These are phyloP conservation scores for Trichoderma sp. DNA, from an alignment of 2,329 filamentous ascomycete species.

Conservation along the genomic window DNA sequence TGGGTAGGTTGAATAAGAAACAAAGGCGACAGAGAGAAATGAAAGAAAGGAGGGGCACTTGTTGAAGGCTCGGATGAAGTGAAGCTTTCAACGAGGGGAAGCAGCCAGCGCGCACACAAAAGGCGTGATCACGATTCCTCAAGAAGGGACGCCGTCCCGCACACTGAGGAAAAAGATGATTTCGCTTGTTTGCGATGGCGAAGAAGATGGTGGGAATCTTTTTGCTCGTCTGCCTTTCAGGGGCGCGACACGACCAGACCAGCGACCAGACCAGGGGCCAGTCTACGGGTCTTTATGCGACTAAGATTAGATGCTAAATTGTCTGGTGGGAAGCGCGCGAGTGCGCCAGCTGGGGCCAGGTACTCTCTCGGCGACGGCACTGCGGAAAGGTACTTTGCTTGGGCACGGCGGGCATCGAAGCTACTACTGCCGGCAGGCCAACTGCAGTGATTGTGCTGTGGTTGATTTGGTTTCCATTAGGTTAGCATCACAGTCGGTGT, in stretches of 20 bases:
- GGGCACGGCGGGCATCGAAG: not conserved
- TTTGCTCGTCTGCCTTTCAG: slow-evolving; percentile 11
- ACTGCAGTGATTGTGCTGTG: not conserved
- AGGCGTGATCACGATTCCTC: slow-evolving; percentile 13
- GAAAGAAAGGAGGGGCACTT: slow-evolving; percentile 17
- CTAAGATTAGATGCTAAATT: slow-evolving; percentile 20
- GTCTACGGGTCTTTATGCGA: slow-evolving; percentile 18
- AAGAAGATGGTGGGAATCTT: slow-evolving; percentile 16
- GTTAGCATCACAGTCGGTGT: not conserved
- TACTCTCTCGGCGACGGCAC: not conserved
- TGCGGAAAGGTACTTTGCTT: slow-evolving; percentile 1
- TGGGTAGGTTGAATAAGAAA: not conserved
- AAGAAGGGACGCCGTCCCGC: slow-evolving; percentile 8
- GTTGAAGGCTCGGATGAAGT: not conserved
- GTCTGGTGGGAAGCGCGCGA: slow-evolving; percentile 7
- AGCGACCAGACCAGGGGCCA: slow-evolving; percentile 16
- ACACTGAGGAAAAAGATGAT: slow-evolving; percentile 8
- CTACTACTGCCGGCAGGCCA: not conserved
- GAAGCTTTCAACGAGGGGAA: slow-evolving; percentile 14
- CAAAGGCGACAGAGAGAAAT: slow-evolving; percentile 15
- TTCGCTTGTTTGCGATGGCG: slow-evolving; percentile 17
- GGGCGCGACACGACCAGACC: slow-evolving; percentile 13
- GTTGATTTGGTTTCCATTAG: not conserved
- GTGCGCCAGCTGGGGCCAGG: slow-evolving; percentile 5
- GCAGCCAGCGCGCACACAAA: slow-evolving; percentile 11